Base-by-base conservation (phyloP, 805 yeast species). In the Candida qinlingensis region DNA sequence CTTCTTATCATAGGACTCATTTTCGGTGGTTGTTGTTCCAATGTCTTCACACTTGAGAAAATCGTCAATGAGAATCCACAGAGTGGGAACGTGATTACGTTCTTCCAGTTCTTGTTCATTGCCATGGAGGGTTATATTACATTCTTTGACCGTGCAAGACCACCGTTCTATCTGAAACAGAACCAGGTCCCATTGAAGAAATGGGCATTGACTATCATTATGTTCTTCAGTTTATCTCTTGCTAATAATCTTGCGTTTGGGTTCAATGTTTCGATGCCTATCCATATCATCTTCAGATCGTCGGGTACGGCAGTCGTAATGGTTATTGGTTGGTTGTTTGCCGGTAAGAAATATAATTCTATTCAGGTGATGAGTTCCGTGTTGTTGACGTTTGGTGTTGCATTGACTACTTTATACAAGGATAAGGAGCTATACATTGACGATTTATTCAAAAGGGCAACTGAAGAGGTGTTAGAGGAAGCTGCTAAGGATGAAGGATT, bases 1-100 rank as follows among this genome's bases (percentile, higher is more conserved):
- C 41, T 55, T 8, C 41, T 58, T 4, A 49, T 59, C 28, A 11
- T 52, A 1, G 57, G 55, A 6, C 53, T 77, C 33, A 77, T 83
- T 10, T 80, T 83, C 58, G 85, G 87, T 0, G 89, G 91, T 4
- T 85, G 94, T 61, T 86, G 94, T 60, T 67, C 80, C 33, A 86
- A 83, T 61, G 90, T 83, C 30, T 68, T 77, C 49, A 72, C 85
- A 1, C 65, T 85, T 44, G 94, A 86, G 60, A 61, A 70, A 28
- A 65, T 85, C 13, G 63, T 83, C 2, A 60, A 62, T 27, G 49
- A 55, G 11, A 58, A 67, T 27, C 60, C 76, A 1, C 60, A 60
- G 41, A 58, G 70, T 7, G 84, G 85, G 3, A 68, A 70, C 26
- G 62, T 82, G 11, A 67, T 85, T 9, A 85, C 92, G 1, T 76